Evolutionary conservation across 768 basidiomycete genomes (phyloP).

Genomic region (Suillus weaverae): DNA sequence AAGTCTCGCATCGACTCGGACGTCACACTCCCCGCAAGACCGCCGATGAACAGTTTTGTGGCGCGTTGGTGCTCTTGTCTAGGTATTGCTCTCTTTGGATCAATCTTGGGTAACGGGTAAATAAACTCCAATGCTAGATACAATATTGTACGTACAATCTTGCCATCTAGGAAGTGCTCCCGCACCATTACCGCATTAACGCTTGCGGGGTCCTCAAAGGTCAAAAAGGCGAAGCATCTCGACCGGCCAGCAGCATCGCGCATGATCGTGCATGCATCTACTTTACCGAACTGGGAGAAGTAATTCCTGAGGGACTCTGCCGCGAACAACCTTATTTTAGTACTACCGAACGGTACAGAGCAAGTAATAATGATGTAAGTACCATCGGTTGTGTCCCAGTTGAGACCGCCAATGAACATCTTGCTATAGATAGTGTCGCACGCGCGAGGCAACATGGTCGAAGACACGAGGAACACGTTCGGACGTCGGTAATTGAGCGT

Average conservation of each 20-base stretch:
- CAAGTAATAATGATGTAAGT: conserved; percentile 43
- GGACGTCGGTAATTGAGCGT: conserved; percentile 19
- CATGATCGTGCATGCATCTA: conserved; percentile 99
- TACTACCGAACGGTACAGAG: conserved; percentile 41
- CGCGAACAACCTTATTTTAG: conserved; percentile 37
- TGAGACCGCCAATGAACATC: conserved; percentile 99
- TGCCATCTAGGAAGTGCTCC: conserved; percentile 94
- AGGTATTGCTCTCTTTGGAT: conserved; percentile 98
- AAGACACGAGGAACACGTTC: conserved; percentile 27
- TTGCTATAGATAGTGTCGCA: conserved; percentile 65
- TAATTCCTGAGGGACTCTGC: conserved; percentile 80
- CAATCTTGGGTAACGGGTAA: conserved; percentile 65
- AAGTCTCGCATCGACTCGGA: conserved; percentile 92
- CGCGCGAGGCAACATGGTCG: conserved; percentile 21
- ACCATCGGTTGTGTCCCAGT: conserved; percentile 99
- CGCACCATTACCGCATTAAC: conserved; percentile 96
- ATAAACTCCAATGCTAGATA: conserved; percentile 14
- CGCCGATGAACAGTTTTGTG: conserved; percentile 95
- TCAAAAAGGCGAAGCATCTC: conserved; percentile 96
- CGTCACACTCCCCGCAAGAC: conserved; percentile 87
- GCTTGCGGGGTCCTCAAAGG: conserved; percentile 89
- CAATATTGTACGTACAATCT: conserved; percentile 71
- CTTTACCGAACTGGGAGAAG: conserved; percentile 94
- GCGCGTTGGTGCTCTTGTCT: conserved; percentile 92
- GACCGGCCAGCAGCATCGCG: conserved; percentile 93